Evolutionary conservation across 768 basidiomycete genomes (phyloP).

Genomic region (Pholiota microspora): DNA sequence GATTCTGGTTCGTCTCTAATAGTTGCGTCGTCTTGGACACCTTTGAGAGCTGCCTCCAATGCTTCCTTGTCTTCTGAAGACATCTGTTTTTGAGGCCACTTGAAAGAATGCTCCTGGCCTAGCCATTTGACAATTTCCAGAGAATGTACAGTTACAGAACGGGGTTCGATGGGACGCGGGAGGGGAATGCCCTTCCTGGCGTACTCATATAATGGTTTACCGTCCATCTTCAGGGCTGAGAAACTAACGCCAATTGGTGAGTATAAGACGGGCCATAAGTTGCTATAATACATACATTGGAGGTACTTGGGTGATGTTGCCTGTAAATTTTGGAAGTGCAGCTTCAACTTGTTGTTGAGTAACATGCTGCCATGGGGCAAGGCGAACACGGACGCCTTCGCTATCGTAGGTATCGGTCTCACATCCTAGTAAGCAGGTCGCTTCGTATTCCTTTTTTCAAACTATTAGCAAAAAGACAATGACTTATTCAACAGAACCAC

Average conservation of each 20-base stretch:
- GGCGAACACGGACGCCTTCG: slow-evolving; percentile 77
- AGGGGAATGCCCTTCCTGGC: slow-evolving; percentile 88
- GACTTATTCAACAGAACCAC: slow-evolving; percentile 31
- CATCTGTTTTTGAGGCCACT: slow-evolving; percentile 73
- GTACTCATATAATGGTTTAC: slow-evolving; percentile 92
- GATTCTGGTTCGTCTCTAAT: slow-evolving; percentile 40
- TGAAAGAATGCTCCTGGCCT: slow-evolving; percentile 70
- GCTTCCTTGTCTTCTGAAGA: slow-evolving; percentile 67
- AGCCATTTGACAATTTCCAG: slow-evolving; percentile 80
- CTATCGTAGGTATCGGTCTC: slow-evolving; percentile 95
- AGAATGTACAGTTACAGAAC: slow-evolving; percentile 78
- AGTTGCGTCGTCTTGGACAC: slow-evolving; percentile 38
- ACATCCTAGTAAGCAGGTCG: slow-evolving; percentile 89
- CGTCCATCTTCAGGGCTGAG: slow-evolving; percentile 98
- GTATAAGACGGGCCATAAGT: neutral
- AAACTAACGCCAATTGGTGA: slow-evolving; percentile 54
- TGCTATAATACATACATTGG: slow-evolving; percentile 66
- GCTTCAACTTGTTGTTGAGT: slow-evolving; percentile 73
- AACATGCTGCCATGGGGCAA: slow-evolving; percentile 80
- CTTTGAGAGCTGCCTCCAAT: slow-evolving; percentile 61
- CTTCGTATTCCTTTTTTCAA: slow-evolving; percentile 76
- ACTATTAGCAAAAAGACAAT: neutral
- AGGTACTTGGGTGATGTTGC: slow-evolving; percentile 87
- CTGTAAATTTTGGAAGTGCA: slow-evolving; percentile 71
- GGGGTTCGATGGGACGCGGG: slow-evolving; percentile 90